These are phyloP conservation scores for Eucalyptus pauciflora DNA, from an alignment of 345 rosid genomes.

Conservation along the genomic window DNA sequence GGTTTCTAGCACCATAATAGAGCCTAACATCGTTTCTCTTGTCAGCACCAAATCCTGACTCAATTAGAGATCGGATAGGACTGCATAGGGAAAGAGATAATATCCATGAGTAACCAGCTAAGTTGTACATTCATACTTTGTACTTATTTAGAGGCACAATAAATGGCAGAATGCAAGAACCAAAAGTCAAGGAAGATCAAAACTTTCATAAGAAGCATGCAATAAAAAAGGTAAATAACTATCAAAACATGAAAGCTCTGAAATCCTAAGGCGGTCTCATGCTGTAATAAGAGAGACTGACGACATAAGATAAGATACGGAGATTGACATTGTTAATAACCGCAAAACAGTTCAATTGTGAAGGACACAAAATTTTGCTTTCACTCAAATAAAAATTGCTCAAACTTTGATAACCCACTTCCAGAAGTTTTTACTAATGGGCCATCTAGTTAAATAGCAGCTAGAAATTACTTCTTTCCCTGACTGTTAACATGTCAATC, in stretches of 20 bases:
- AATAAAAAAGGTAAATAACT: neutral
- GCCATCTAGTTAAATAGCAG: neutral
- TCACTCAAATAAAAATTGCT: neutral
- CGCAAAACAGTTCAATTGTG: neutral
- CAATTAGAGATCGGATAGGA: slow-evolving; percentile 85
- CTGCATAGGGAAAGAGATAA: slow-evolving; percentile 26
- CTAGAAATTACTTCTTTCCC: neutral
- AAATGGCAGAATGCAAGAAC: neutral
- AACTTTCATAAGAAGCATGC: neutral
- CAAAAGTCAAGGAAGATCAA: neutral
- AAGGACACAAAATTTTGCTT: neutral
- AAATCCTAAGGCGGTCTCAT: neutral
- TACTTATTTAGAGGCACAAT: neutral
- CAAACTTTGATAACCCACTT: neutral
- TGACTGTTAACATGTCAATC: neutral
- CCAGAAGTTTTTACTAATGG: neutral
- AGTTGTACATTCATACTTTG: neutral
- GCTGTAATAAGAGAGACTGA: neutral
- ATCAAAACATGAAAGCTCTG: neutral
- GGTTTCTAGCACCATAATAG: slow-evolving; percentile 92
- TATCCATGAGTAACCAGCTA: neutral
- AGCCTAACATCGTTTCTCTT: slow-evolving; percentile 79
- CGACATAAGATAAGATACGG: neutral
- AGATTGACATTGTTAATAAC: neutral
- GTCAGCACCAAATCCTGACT: slow-evolving; percentile 67